Evolutionary conservation across 176 grass and related monocot species (phyloP).

Genomic region (Triticum monococcum): DNA sequence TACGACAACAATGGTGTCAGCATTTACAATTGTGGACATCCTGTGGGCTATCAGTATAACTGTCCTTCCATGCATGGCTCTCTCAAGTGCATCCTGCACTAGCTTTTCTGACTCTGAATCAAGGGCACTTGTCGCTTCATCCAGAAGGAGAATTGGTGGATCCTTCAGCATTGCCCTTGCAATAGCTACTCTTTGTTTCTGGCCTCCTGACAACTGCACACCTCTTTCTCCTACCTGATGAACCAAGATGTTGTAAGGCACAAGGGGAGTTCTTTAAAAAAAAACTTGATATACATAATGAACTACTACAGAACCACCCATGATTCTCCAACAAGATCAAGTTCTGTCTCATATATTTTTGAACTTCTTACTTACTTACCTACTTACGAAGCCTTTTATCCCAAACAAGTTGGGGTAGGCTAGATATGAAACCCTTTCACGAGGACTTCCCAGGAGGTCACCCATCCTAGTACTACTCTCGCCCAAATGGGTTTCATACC

Average conservation of each 20-base stretch:
- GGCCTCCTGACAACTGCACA: constrained; percentile 53
- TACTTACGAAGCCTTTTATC: too few relatives aligned
- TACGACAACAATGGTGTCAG: constrained; percentile 54
- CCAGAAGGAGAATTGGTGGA: constrained; percentile 52
- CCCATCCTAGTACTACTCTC: too few relatives aligned
- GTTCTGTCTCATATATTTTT: neutral
- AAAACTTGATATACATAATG: neutral
- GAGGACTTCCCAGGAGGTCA: too few relatives aligned
- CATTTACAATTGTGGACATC: constrained; percentile 45
- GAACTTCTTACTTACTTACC: neutral
- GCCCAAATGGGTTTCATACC: too few relatives aligned
- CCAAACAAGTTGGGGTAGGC: too few relatives aligned
- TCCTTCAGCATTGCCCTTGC: constrained; percentile 56
- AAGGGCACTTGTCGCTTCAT: constrained; percentile 59
- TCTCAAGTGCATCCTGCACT: constrained; percentile 45
- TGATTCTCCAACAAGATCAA: neutral
- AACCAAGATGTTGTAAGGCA: constrained; percentile 4
- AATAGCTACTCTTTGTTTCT: constrained; percentile 55
- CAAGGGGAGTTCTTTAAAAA: neutral
- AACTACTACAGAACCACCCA: neutral
- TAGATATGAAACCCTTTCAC: too few relatives aligned
- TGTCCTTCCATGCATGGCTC: constrained; percentile 42
- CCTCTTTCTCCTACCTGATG: constrained; percentile 51
- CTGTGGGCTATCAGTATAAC: constrained; percentile 57
- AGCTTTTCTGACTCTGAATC: constrained; percentile 59